Percentiles rank a stretch among this genome's conserved stretches.
Conservation (phyloP, 176 grass and related monocot genomes). For the bread wheat (Triticum aestivum) region IWGSC_CS_RefSeq_v2.1 NC_057806.1:597243373-597243872, state of each 20-base stretch:
- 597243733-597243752: slow-evolving; percentile 24
- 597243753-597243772: not conserved
- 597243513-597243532: not conserved
- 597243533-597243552: slow-evolving; percentile 4
- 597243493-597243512: not conserved
- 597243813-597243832: slow-evolving; percentile 21
- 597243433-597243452: not conserved
- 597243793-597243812: slow-evolving; percentile 14
- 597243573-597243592: not conserved
- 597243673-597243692: not conserved
- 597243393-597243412: too few relatives aligned
- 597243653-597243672: slow-evolving; percentile 1
- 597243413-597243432: too few relatives aligned
- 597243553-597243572: not conserved
- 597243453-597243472: not conserved
- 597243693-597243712: slow-evolving; percentile 13
- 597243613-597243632: not conserved
- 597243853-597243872: slow-evolving; percentile 20
- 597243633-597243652: not conserved
- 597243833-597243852: slow-evolving; percentile 9
- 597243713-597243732: not conserved
- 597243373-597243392: not conserved
- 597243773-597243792: not conserved
- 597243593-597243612: not conserved
- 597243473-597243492: slow-evolving; percentile 6